Base-by-base conservation (phyloP, 139 green algal genomes). In the Ettlia oleoabundans region DNA sequence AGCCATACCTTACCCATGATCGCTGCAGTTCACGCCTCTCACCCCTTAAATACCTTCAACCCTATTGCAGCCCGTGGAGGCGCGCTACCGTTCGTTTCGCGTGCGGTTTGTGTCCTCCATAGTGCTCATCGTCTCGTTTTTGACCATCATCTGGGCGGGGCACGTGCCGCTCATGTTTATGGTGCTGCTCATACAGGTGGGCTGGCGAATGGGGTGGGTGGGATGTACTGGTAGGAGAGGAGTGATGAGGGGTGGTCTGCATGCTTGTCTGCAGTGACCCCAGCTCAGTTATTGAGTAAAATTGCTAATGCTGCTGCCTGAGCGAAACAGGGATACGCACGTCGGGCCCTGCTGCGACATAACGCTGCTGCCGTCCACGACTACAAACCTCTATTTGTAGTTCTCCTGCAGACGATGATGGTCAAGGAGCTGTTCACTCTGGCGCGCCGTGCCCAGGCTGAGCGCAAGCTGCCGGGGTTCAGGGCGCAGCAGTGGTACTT, bases 401-500 rank as follows among this genome's bases (percentile, higher is more conserved):
- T 4, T 21, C 71, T 30, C 71, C 51, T 21, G 64, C 91, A 95
- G 90, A 87, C 82, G 26, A 79, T 94, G 32, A 96, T 96, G 86
- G 89, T 96, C 0, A 82, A 86, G 43, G 95, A 98, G 87, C 86
- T 97, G 35, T 98, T 96, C 83, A 85, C 87, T 32, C 83, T 98
- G 61, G 94, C 94, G 2, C 86, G 89, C 24, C 78, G 90, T 8
- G 80, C 90, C 0, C 88, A 95, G 73, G 76, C 93, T 78, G 88
- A 96, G 61, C 70, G 74, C 38, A 89, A 86, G 74, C 81, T 94
- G 41, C 90, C 92, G 24, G 87, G 91, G 26, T 94, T 95, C 82
- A 70, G 92, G 3, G 88, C 87, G 3, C 91, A 95, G 89, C 94
- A 96, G 83, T 97, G 95, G 95, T 97, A 95, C 83, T 98, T 98